Evolutionary conservation across 2,329 filamentous ascomycete species (phyloP), one percentile per base, ranked within the genome.

Genomic region (Alternaria consortialis): DNA sequence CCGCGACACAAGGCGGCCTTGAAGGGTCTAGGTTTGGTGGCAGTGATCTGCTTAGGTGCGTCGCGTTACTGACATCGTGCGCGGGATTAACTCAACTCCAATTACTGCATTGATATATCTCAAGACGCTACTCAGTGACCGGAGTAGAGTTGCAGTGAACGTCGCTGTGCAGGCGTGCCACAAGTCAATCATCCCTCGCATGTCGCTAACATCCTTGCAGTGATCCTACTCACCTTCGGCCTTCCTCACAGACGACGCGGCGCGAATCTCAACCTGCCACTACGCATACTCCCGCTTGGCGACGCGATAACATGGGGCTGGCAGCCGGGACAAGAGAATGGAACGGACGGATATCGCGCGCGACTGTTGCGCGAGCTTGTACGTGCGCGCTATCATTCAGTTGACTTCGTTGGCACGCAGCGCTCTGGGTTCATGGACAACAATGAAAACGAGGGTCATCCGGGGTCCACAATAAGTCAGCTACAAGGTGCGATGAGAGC

Each of bases 301-400:
- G 70, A 73, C 62, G 65, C 65, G 31, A 71, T 72, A 57, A 73
- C 71, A 52, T 73, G 54, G 52, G 81, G 81, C 3, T 79, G 72
- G 36, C 48, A 61, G 56, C 46, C 62, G 34, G 8, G 69, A 69
- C 20, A 42, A 20, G 8, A 60, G 8, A 39, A 62, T 42, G 74
- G 74, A 2, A 82, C 70, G 13, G 63, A 82, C 62, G 80, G 80
- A 7, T 83, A 82, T 57, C 77, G 80, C 29, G 58, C 63, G 3
- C 50, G 68, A 17, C 69, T 81, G 1, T 55, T 67, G 31, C 56
- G 64, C 20, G 37, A 64, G 9, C 73, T 80, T 20, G 44, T 67
- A 17, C 58, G 55, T 11, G 66, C 67, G 9, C 62, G 63, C 11
- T 69, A 69, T 25, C 31, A 44, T 7, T 53, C 66, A 0, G 63